phyloP scores from a whole-genome alignment of 352 stramenopile species.

The Blastocystis sp. region DNA sequence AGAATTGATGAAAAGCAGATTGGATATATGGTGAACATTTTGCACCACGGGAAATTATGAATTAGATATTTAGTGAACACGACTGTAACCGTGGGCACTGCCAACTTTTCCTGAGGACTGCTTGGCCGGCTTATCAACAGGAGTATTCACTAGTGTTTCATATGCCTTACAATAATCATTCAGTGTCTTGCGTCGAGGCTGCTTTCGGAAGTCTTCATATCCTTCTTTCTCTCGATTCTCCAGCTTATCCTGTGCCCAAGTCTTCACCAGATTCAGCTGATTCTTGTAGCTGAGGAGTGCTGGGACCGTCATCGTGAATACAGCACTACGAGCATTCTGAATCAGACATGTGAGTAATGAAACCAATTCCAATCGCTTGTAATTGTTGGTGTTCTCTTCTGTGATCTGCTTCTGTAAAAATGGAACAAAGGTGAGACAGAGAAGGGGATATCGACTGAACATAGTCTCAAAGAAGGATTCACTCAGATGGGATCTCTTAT shows the following conservation, averaged over 20 bases:
- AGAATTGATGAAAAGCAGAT: too few relatives aligned
- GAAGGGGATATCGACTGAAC: conserved; percentile 13
- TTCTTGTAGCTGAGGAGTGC: neutral
- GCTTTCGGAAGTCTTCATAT: conserved; percentile 18
- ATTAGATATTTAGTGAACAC: too few relatives aligned
- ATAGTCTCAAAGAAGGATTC: neutral
- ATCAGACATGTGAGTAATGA: neutral
- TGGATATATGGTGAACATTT: too few relatives aligned
- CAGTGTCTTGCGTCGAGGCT: neutral
- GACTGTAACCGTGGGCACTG: too few relatives aligned
- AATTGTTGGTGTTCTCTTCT: neutral
- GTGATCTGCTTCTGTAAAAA: neutral
- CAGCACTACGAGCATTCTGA: neutral
- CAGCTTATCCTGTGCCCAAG: conserved; percentile 20
- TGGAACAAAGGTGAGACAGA: neutral
- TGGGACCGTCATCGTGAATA: neutral
- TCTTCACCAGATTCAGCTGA: neutral
- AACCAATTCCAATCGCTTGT: conserved; percentile 33
- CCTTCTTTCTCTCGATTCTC: conserved; percentile 37
- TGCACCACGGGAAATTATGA: too few relatives aligned
- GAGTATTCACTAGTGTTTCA: neutral
- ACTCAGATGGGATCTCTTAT: neutral
- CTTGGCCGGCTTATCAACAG: neutral
- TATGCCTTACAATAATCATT: neutral
- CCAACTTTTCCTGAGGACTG: too few relatives aligned